phyloP scores from a whole-genome alignment of 192 early-diverging fungal genomes.

The Phycomyces blakesleeanus region DNA sequence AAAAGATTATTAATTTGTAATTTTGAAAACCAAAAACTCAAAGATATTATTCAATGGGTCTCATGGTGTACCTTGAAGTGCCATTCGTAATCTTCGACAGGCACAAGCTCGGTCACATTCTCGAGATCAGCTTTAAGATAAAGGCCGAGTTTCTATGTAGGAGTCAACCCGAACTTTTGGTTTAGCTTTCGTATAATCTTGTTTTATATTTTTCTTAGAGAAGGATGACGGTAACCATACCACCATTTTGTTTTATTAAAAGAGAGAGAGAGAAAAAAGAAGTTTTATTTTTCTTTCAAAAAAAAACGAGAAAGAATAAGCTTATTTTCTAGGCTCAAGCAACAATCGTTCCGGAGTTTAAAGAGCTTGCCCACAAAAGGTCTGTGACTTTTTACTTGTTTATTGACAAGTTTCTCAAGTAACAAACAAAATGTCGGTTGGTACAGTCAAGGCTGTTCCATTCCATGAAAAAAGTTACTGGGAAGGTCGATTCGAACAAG shows the following conservation, averaged over 20 bases:
- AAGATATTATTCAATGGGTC: background rate
- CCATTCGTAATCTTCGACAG: conserved; percentile 58
- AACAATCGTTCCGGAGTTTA: no score
- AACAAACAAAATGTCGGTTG: no score
- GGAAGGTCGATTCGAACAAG: conserved; percentile 27
- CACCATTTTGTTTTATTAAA: background rate
- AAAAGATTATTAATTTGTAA: no score
- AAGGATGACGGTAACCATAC: background rate
- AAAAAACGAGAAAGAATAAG: no score
- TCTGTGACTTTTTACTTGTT: no score
- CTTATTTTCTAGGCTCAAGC: no score
- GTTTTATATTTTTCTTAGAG: background rate
- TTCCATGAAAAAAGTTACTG: conserved; percentile 33
- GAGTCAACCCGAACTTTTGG: background rate
- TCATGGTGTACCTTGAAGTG: conserved; percentile 54
- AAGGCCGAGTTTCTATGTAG: conserved; percentile 46
- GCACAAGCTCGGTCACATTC: conserved; percentile 73
- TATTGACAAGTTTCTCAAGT: no score
- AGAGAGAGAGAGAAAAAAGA: background rate
- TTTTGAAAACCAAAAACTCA: background rate
- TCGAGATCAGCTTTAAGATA: conserved; percentile 75
- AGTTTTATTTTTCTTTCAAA: background rate
- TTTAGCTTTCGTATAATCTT: background rate
- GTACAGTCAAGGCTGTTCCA: conserved; percentile 10
- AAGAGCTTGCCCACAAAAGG: no score